Evolutionary conservation across 108 stramenopile genomes (phyloP).

Genomic region (Mediolabrus comicus): DNA sequence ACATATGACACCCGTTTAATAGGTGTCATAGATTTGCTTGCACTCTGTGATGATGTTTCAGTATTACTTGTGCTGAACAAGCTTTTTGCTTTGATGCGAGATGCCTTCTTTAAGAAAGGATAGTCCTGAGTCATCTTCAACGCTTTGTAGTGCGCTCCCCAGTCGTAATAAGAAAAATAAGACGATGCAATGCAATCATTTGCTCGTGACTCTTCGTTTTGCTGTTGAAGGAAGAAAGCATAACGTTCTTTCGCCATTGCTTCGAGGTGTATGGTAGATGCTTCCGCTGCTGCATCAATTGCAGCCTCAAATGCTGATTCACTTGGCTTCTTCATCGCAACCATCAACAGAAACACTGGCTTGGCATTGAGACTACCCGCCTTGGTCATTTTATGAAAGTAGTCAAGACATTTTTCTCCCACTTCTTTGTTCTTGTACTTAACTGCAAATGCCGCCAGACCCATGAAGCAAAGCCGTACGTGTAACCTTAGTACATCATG

Average conservation of each 20-base stretch:
- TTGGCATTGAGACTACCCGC: slow-evolving; percentile 26
- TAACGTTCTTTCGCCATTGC: slow-evolving; percentile 39
- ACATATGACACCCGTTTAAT: background rate
- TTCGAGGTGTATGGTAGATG: slow-evolving; percentile 17
- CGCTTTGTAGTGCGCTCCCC: slow-evolving; percentile 24
- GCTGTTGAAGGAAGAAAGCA: slow-evolving; percentile 15
- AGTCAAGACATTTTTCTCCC: slow-evolving; percentile 11
- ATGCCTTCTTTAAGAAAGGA: background rate
- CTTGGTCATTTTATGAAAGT: slow-evolving; percentile 9
- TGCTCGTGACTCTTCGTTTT: background rate
- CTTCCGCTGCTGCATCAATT: slow-evolving; percentile 16
- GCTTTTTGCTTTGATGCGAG: background rate
- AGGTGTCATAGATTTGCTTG: background rate
- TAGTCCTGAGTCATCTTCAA: background rate
- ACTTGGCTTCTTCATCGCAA: slow-evolving; percentile 18
- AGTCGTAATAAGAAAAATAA: slow-evolving; percentile 28
- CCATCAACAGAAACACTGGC: slow-evolving; percentile 14
- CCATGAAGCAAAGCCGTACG: background rate
- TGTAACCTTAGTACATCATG: background rate
- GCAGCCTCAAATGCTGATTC: slow-evolving; percentile 16
- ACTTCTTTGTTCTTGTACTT: slow-evolving; percentile 4
- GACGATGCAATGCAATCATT: slow-evolving; percentile 15
- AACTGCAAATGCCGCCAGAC: slow-evolving; percentile 4
- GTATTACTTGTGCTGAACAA: background rate
- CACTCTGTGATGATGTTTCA: background rate